Base-by-base conservation (phyloP, 306 rosid genomes). In the Mucuna pruriens region DNA sequence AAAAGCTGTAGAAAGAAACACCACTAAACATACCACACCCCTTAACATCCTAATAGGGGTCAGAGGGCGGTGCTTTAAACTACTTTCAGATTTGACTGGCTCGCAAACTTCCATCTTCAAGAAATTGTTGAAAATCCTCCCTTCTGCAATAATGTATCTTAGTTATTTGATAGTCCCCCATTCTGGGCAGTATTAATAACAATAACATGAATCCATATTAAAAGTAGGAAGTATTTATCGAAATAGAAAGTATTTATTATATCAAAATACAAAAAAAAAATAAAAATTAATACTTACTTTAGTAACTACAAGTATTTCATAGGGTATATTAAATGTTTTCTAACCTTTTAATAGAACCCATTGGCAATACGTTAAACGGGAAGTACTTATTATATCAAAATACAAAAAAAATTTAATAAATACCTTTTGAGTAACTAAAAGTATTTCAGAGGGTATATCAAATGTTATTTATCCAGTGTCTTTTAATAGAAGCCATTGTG, bases 1-100 rank as follows among this genome's bases (percentile, higher is more conserved):
- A 83, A 89, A 92, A 45, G 98, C 98, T 6, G 99, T 93, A 0
- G 97, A 91, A 63, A 96, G 75, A 84, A 87, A 92, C 89, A 96
- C 98, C 82, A 78, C 87, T 74, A 96, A 83, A 74, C 99, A 96
- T 57, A 88, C 16, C 67, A 92, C 19, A 52, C 99, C 98, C 86
- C 99, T 90, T 66, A 92, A 55, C 17, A 85, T 33, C 83, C 94
- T 89, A 84, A 87, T 20, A 22, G 89, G 88, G 74, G 94, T 89
- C 84, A 95, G 62, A 72, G 93, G 87, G 36, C 88, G 91, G 79
- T 89, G 94, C 86, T 88, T 93, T 78, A 83, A 65, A 80, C 25
- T 79, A 68, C 26, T 73, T 77, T 89, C 88, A 20, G 84, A 61
- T 76, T 87, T 87, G 67, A 85, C 77, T 25, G 89, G 86, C 45